These are phyloP conservation scores for Neurospora sp. DNA, from an alignment of 495 filamentous ascomycete genomes.

Conservation along the genomic window DNA sequence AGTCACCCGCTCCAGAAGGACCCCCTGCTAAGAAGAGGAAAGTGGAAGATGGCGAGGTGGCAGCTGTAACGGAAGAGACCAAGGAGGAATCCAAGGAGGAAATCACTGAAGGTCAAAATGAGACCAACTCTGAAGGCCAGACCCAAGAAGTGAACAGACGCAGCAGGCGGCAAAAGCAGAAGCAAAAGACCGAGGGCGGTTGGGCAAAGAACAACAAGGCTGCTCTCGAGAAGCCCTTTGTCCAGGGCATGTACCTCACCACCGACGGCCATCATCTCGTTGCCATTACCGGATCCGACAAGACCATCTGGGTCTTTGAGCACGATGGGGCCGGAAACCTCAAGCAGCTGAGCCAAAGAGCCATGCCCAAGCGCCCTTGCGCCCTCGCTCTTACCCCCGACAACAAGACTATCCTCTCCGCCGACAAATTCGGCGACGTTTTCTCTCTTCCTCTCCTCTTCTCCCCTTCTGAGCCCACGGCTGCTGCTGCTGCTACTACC, in stretches of 20 bases:
- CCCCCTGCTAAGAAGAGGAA: slow-evolving; percentile 24
- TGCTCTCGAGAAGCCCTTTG: slow-evolving; percentile 20
- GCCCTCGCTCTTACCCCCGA: slow-evolving; percentile 59
- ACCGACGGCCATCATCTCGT: slow-evolving; percentile 56
- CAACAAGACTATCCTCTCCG: slow-evolving; percentile 60
- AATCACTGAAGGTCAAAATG: neutral
- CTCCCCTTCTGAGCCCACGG: slow-evolving; percentile 4
- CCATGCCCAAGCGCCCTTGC: slow-evolving; percentile 82
- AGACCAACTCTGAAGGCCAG: neutral
- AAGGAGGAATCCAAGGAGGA: neutral
- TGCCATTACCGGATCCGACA: slow-evolving; percentile 79
- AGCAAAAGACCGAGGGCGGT: slow-evolving; percentile 1
- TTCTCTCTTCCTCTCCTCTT: slow-evolving; percentile 73
- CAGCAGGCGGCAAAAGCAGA: slow-evolving; percentile 2
- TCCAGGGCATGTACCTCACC: slow-evolving; percentile 49
- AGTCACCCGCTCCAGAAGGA: slow-evolving; percentile 14
- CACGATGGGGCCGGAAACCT: slow-evolving; percentile 51
- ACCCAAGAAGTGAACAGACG: slow-evolving; percentile 1
- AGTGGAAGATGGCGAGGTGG: slow-evolving; percentile 8
- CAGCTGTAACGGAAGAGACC: neutral
- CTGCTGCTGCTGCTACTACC: neutral
- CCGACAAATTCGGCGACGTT: slow-evolving; percentile 95
- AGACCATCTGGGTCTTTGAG: slow-evolving; percentile 73
- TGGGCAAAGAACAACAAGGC: slow-evolving; percentile 3
- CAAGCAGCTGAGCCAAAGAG: slow-evolving; percentile 57